Percentiles rank a stretch among this genome's conserved stretches.
Conservation (phyloP, 2,329 filamentous ascomycete genomes). For the Penicillium sp. region DNA sequence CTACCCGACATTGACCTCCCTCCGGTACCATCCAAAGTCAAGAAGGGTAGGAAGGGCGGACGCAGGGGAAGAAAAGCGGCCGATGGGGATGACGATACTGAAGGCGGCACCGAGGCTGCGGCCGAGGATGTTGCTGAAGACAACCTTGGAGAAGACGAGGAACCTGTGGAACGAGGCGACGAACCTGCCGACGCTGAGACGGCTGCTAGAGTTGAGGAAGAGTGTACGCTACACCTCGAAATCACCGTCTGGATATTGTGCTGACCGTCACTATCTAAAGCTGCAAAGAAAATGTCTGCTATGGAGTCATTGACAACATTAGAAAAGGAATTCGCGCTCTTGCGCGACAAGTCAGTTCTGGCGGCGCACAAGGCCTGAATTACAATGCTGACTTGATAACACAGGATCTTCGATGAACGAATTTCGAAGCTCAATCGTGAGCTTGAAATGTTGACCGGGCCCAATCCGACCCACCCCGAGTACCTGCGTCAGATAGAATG, state of each 20-base stretch:
- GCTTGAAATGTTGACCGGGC: constrained; percentile 58
- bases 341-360: constrained; percentile 60
- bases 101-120: constrained; percentile 39
- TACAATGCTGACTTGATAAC: constrained; percentile 11
- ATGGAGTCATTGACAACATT: constrained; percentile 76
- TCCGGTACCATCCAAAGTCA: constrained; percentile 31
- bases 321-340: constrained; percentile 82
- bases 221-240: constrained; percentile 40
- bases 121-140: constrained; percentile 46
- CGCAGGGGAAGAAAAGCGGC: constrained; percentile 44
- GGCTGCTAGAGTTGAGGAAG: constrained; percentile 52
- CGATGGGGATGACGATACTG: constrained; percentile 39
- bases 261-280: constrained; percentile 45
- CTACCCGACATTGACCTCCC: constrained; percentile 32
- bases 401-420: constrained; percentile 81
- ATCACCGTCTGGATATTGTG: neutral
- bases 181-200: constrained; percentile 46
- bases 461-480: constrained; percentile 75
- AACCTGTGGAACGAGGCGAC: constrained; percentile 47
- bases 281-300: constrained; percentile 73
- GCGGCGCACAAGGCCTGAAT: no score
- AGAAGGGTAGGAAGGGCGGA: constrained; percentile 47
- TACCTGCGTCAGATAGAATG: constrained; percentile 87
- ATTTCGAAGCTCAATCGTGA: constrained; percentile 74
- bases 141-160: constrained; percentile 51